These are phyloP conservation scores for Choanephora cucurbitarum DNA, from an alignment of 371 early-diverging fungal species.

Conservation along the genomic window DNA sequence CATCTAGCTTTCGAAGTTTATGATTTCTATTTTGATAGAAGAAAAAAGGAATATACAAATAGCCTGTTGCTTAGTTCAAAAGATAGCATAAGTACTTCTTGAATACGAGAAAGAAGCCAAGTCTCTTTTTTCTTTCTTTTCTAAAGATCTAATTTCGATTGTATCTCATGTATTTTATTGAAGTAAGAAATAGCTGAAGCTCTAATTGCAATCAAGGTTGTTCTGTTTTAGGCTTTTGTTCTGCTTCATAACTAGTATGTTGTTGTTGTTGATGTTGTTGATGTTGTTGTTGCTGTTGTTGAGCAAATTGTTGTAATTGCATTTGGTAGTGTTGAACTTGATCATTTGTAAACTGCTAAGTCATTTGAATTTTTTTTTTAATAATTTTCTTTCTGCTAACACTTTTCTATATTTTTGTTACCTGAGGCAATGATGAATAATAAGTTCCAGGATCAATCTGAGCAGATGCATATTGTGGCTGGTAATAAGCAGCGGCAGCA, in stretches of 20 bases:
- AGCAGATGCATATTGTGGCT: slow-evolving; percentile 1
- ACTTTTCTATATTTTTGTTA: too few species aligned
- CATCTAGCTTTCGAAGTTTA: too few species aligned
- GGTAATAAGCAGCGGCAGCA: slow-evolving; percentile 20
- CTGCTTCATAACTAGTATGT: neutral
- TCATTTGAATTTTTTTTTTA: slow-evolving; percentile 2
- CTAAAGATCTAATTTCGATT: too few species aligned
- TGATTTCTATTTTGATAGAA: too few species aligned
- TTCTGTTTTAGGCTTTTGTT: neutral
- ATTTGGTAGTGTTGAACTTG: slow-evolving; percentile 28
- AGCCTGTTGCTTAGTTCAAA: too few species aligned
- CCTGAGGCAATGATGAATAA: neutral
- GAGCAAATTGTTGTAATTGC: slow-evolving; percentile 26
- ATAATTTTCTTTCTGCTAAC: neutral
- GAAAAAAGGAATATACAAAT: too few species aligned
- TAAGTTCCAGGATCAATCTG: neutral
- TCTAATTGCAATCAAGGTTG: neutral
- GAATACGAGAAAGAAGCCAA: too few species aligned
- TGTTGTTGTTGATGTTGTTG: slow-evolving; percentile 13
- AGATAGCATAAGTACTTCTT: too few species aligned
- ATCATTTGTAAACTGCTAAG: slow-evolving; percentile 18
- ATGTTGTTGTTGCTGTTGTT: slow-evolving; percentile 24
- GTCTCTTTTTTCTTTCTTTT: too few species aligned
- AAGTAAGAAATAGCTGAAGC: too few species aligned
- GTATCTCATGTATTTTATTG: too few species aligned